These are phyloP conservation scores for Clavulina sp. DNA, from an alignment of 768 basidiomycete species.

Conservation along the genomic window DNA sequence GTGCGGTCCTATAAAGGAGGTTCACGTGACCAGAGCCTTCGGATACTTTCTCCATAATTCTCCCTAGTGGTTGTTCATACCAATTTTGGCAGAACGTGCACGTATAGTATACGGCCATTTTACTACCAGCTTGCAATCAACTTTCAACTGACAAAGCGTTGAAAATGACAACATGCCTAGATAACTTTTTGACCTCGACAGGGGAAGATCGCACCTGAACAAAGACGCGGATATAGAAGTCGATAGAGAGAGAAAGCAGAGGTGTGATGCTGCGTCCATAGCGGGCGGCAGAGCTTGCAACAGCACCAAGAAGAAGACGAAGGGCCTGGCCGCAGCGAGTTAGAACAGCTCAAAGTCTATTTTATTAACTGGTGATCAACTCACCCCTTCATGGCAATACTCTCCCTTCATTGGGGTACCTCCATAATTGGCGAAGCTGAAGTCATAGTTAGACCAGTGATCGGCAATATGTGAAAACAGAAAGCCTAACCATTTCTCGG, in stretches of 20 bases:
- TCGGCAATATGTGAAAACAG: not conserved
- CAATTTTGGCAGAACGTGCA: slow-evolving; percentile 72
- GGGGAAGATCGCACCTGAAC: slow-evolving; percentile 59
- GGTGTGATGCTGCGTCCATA: slow-evolving; percentile 90
- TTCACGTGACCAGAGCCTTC: slow-evolving; percentile 40
- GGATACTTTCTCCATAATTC: slow-evolving; percentile 41
- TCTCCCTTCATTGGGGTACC: slow-evolving; percentile 82
- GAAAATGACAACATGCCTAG: slow-evolving; percentile 13
- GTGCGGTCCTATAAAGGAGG: slow-evolving; percentile 48
- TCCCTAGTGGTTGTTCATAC: slow-evolving; percentile 75
- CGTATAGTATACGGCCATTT: slow-evolving; percentile 70
- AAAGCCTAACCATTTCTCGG: slow-evolving; percentile 75
- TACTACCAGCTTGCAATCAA: slow-evolving; percentile 46
- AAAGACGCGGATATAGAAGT: slow-evolving; percentile 92
- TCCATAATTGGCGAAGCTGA: slow-evolving; percentile 87
- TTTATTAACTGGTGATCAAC: slow-evolving; percentile 15
- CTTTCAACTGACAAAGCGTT: slow-evolving; percentile 3
- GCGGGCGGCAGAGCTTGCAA: slow-evolving; percentile 74
- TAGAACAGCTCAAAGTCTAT: not conserved
- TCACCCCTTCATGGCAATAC: slow-evolving; percentile 83
- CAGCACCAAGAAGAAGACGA: slow-evolving; percentile 70
- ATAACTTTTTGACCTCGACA: slow-evolving; percentile 64
- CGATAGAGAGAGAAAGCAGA: slow-evolving; percentile 78
- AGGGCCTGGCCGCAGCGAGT: slow-evolving; percentile 41
- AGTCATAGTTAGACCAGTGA: not conserved